Conservation (phyloP, 2,329 filamentous ascomycete species). For the Trichoderma sp. region DNA sequence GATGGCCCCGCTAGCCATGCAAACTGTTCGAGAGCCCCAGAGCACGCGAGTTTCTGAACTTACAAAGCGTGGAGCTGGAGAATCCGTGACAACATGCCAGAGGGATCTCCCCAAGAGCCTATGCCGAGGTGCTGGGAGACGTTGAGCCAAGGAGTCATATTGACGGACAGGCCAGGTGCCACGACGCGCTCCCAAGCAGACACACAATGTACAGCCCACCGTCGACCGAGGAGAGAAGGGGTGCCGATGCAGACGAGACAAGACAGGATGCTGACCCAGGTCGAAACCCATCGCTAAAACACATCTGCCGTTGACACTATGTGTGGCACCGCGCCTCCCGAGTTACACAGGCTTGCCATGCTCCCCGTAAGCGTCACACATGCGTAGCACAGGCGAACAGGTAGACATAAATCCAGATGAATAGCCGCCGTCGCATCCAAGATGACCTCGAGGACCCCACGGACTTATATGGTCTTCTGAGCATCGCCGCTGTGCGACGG, state of each 20-base stretch:
- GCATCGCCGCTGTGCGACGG: not conserved
- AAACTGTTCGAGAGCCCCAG: not conserved
- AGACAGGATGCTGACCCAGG: not conserved
- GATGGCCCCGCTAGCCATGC: conserved; percentile 15
- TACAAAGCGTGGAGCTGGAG: not conserved
- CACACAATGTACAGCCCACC: not conserved
- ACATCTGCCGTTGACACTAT: not conserved
- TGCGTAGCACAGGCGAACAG: not conserved
- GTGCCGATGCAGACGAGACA: too few species aligned
- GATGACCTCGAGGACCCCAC: not conserved
- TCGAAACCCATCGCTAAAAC: not conserved
- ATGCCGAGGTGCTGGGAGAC: not conserved
- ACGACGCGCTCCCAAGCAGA: not conserved
- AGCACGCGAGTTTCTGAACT: not conserved
- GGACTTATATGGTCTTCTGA: not conserved
- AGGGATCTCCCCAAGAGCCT: not conserved
- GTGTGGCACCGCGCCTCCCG: not conserved
- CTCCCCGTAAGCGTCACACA: not conserved
- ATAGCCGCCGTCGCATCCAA: not conserved
- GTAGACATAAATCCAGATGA: not conserved
- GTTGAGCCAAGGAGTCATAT: not conserved
- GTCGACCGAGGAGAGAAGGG: not conserved
- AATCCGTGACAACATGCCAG: not conserved
- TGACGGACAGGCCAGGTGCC: not conserved
- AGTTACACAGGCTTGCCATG: not conserved